Evolutionary conservation across 192 early-diverging fungal genomes (phyloP), one percentile per base, ranked within the genome.

Genomic region (Fimicolochytrium jonesii): DNA sequence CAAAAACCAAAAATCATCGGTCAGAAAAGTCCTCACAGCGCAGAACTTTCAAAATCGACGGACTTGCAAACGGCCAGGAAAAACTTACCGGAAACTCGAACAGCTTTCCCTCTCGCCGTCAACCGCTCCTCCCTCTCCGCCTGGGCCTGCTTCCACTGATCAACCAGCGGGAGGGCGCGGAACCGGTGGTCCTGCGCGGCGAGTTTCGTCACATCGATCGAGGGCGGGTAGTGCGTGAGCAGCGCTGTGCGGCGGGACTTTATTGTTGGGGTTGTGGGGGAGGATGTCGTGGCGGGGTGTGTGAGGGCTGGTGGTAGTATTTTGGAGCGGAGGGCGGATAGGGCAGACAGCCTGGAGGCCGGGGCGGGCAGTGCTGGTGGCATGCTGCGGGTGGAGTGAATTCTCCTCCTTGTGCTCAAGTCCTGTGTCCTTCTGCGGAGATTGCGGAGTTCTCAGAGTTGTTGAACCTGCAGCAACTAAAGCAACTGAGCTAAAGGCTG

Each of bases 41-140:
- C 37, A 39, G 37, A 39, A 39, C 10, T 39, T 39, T 39, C 48
- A 30, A 28, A 4, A 15, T 6, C 28, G 26, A 3, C 30, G 25
- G 30, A 50, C 25, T 5, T 4, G 4, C 4, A 17, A 29, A 50
- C 3, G 25, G 23, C 48, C 4, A 15, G 22, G 26, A 53, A 23
- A n/a, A 44, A 51, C 64, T 35, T 49, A 67, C 64, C 56, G 1
- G 64, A 67, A 29, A 67, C 56, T 17, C 64, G 41, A 3, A 31
- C 22, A 7, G 35, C 7, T n/a, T 67, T 67, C n/a, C 64, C 64
- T 17, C 56, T 25, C 1, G 32, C 23, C 5, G 34, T 49, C 32
- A 67, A n/a, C 10, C 22, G 56, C 33, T 59, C 20, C 47, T 67
- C 64, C 22, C 64, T 20, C 7, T 15, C 56, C 31, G 25, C 10